phyloP scores from a whole-genome alignment of 129 eudicot species.

The Flaveria ramosissima region DNA sequence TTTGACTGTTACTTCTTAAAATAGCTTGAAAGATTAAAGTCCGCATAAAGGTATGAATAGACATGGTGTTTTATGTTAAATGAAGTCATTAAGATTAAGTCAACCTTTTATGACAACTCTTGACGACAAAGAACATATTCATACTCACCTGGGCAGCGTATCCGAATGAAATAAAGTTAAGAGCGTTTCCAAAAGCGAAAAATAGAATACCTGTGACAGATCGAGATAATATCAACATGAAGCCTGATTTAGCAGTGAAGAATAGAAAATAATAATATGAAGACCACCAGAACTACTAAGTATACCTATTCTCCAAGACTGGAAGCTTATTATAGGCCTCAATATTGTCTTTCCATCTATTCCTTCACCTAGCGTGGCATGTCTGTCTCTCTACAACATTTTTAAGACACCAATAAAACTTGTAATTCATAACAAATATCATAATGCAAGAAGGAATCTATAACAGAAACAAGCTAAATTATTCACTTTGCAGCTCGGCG shows the following conservation, averaged over 20 bases:
- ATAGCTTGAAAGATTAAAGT: not conserved
- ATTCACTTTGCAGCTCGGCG: not conserved
- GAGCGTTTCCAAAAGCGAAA: slow-evolving; percentile 91
- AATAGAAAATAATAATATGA: not conserved
- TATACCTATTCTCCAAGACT: slow-evolving; percentile 93
- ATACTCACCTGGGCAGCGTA: slow-evolving; percentile 96
- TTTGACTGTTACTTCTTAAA: too few species aligned
- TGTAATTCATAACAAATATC: slow-evolving; percentile 22
- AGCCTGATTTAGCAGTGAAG: not conserved
- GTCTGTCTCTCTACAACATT: slow-evolving; percentile 78
- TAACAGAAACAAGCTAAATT: not conserved
- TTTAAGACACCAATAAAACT: not conserved
- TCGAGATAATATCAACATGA: not conserved
- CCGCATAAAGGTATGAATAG: not conserved
- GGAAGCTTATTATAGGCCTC: slow-evolving; percentile 88
- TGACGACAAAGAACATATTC: slow-evolving; percentile 12
- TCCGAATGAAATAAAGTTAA: slow-evolving; percentile 92
- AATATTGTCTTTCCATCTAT: slow-evolving; percentile 57
- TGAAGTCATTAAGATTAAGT: not conserved
- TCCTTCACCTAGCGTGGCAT: slow-evolving; percentile 60
- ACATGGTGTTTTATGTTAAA: not conserved
- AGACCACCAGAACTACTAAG: not conserved
- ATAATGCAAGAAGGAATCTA: slow-evolving; percentile 1
- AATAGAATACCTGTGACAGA: slow-evolving; percentile 65
- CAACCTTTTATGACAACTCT: not conserved